Base-by-base conservation (phyloP, 1,284 basidiomycete genomes). In the Sanguinoderma infundibulare region DNA sequence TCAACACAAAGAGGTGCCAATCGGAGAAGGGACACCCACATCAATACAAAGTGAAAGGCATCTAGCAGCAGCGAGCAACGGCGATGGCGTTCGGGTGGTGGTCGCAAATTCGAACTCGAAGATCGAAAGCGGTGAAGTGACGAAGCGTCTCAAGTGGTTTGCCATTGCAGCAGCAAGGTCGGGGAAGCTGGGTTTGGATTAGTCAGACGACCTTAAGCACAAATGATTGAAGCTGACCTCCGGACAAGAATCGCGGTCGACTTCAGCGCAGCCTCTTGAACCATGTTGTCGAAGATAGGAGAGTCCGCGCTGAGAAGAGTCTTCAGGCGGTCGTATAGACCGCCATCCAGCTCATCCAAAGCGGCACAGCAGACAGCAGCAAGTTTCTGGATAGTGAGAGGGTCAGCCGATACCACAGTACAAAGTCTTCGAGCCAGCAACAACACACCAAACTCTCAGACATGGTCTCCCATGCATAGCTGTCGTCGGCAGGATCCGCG, bases 31-130 rank as follows among this genome's bases (percentile, higher is more conserved):
- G 5, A 12, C 20, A 71, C 77, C 35, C 67, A 92, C 92, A 75
- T 91, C 90, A 63, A 98, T 92, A 75, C 96, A 98, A 56, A 94
- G 82, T 3, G 94, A 91, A 35, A 98, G 82, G 69, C 94, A 96
- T 71, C 91, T 94, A 1, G 96, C 95, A 3, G 95, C 94, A 1
- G 95, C 91, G 32, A 87, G 81, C 15, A 98, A 81, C 10, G 92
- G 87, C 1, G 92, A 89, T 2, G 92, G 89, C 0, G 90, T 86
- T 39, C 87, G 82, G 32, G 86, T 87, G 61, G 91, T 89, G 10
- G 86, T 84, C 12, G 85, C 86, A 75, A 94, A 93, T 69, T 93
- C 89, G 68, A 91, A 90, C 70, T 96, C 92, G 69, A 98, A 95
- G 35, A 96, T 91, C 0, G 93, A 87, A 39, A 97, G 77, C 6